Evolutionary conservation across 192 early-diverging fungal genomes (phyloP).

Genomic region (Backusella liffmaniae): DNA sequence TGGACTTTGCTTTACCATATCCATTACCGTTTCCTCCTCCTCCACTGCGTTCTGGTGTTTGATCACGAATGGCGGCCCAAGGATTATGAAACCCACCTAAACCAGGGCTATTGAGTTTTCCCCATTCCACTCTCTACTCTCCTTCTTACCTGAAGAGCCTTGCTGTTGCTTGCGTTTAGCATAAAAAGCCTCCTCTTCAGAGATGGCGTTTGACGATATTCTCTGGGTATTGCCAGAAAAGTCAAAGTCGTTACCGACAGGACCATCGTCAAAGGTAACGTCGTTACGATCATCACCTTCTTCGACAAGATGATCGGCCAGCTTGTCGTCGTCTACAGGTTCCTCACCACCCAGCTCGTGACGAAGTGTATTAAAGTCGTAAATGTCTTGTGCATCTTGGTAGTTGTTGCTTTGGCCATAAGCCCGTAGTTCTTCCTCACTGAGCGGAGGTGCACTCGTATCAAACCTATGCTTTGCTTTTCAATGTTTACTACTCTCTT

Average conservation of each 20-base stretch:
- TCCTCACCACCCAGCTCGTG: background rate
- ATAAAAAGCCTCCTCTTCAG: constrained; percentile 11
- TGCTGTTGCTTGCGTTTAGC: background rate
- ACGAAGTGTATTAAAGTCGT: background rate
- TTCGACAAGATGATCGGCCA: background rate
- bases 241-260: background rate
- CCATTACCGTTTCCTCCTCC: background rate
- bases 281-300: background rate
- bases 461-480: background rate
- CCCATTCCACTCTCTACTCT: background rate
- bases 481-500: background rate
- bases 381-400: background rate
- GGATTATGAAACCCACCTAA: background rate
- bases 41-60: background rate
- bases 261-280: background rate
- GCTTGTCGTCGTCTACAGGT: background rate
- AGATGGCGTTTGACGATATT: background rate
- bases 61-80: background rate
- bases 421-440: background rate
- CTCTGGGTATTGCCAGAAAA: background rate
- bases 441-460: background rate
- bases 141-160: background rate
- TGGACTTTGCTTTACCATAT: background rate
- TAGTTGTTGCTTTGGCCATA: background rate
- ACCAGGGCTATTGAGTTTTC: background rate